These are phyloP conservation scores for Ceraceosorus guamensis DNA, from an alignment of 1,284 basidiomycete genomes.

Conservation along the genomic window DNA sequence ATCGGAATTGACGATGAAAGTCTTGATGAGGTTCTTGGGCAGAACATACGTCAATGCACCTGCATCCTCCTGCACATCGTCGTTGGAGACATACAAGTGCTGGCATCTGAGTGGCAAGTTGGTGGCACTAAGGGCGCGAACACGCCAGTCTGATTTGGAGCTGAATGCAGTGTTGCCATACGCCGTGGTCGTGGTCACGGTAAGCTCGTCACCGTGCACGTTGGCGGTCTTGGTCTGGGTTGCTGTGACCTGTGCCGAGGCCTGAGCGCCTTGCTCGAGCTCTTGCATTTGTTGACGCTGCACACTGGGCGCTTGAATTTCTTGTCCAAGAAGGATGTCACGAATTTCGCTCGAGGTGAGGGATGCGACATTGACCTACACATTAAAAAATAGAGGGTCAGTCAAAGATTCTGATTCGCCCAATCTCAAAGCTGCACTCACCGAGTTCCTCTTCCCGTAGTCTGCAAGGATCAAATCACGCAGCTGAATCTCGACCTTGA, in stretches of 20 bases:
- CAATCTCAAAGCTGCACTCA: no score
- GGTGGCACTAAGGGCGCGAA: constrained; percentile 89
- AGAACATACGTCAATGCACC: constrained; percentile 88
- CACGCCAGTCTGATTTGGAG: constrained; percentile 98
- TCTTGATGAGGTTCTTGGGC: constrained; percentile 92
- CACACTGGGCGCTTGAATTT: constrained; percentile 72
- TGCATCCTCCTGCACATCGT: constrained; percentile 96
- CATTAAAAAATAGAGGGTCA: no score
- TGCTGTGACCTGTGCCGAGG: constrained; percentile 89
- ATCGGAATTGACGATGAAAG: constrained; percentile 89
- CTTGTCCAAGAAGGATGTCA: constrained; percentile 57
- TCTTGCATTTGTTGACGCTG: constrained; percentile 99
- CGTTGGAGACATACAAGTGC: constrained; percentile 97
- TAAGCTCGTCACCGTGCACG: constrained; percentile 92
- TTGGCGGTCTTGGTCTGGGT: constrained; percentile 96
- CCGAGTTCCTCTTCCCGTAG: constrained; percentile 89
- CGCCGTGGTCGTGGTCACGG: constrained; percentile 91
- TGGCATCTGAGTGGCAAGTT: constrained; percentile 92
- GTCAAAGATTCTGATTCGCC: no score
- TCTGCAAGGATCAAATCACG: constrained; percentile 59
- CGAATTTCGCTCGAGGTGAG: constrained; percentile 88
- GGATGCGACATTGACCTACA: constrained; percentile 98
- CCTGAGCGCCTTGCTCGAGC: constrained; percentile 84
- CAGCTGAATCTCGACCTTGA: constrained; percentile 96
- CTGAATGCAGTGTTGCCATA: constrained; percentile 97